Evolutionary conservation across 352 stramenopile genomes (phyloP).

Genomic region (Poterioochromonas sp.): DNA sequence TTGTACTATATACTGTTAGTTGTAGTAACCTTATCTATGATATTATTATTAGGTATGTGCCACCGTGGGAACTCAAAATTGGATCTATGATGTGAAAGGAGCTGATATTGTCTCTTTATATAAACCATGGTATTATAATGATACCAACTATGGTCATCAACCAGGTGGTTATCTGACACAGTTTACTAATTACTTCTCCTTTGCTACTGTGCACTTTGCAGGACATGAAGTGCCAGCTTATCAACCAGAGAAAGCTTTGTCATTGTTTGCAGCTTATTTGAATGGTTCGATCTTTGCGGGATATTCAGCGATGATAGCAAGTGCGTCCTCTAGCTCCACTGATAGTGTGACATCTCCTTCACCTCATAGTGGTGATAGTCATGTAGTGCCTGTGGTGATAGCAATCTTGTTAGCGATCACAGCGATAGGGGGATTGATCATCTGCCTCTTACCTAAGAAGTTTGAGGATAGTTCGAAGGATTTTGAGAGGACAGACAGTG

Average conservation of each 20-base stretch:
- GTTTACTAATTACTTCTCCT: background rate
- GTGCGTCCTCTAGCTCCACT: too few species aligned
- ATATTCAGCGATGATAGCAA: too few species aligned
- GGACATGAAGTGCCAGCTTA: slow-evolving; percentile 23
- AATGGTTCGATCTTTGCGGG: slow-evolving; percentile 1
- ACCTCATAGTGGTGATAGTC: too few species aligned
- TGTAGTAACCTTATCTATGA: background rate
- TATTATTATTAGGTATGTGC: background rate
- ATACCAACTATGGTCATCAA: background rate
- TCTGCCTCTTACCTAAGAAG: too few species aligned
- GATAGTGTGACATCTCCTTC: too few species aligned
- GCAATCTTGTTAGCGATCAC: too few species aligned
- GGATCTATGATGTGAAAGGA: slow-evolving; percentile 8
- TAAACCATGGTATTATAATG: background rate
- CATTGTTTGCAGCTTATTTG: background rate
- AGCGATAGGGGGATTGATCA: too few species aligned
- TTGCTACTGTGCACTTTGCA: slow-evolving; percentile 5
- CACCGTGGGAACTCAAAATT: slow-evolving; percentile 19
- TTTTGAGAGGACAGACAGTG: too few species aligned
- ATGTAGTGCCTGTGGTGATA: too few species aligned
- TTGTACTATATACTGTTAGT: background rate
- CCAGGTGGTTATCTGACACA: background rate
- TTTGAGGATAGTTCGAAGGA: too few species aligned
- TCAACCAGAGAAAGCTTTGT: slow-evolving; percentile 12
- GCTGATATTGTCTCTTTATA: background rate